Evolutionary conservation across 179 eudicot genomes (phyloP).

Genomic region (Amaranthus tricolor): DNA sequence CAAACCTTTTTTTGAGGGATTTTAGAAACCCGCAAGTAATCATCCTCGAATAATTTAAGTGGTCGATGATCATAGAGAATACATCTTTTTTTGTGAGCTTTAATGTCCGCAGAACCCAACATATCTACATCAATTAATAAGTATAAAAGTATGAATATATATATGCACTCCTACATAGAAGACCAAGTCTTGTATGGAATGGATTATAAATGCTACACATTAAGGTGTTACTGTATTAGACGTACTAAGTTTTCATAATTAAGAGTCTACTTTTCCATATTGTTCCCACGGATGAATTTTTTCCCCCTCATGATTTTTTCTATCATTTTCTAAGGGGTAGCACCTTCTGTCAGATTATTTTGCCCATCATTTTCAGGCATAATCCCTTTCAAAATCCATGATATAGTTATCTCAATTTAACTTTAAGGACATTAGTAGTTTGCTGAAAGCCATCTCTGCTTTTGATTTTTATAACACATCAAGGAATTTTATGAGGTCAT

Average conservation of each 20-base stretch:
- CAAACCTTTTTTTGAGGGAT: conserved; percentile 65
- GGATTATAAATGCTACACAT: neutral
- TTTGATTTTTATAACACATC: neutral
- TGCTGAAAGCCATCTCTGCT: neutral
- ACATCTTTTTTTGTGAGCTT: conserved; percentile 17
- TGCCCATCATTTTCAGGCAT: neutral
- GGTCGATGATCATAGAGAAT: conserved; percentile 46
- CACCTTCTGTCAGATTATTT: neutral
- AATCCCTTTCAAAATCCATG: neutral
- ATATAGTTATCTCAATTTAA: neutral
- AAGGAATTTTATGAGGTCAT: too few species aligned
- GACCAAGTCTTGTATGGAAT: neutral
- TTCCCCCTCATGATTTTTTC: too few species aligned
- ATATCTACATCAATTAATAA: conserved; percentile 30
- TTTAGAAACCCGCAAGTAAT: conserved; percentile 55
- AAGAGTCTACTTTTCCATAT: neutral
- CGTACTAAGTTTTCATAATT: neutral
- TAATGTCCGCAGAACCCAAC: conserved; percentile 27
- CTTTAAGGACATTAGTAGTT: neutral
- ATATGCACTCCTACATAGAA: neutral
- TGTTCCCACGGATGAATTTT: neutral
- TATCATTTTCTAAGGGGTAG: neutral
- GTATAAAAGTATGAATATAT: neutral
- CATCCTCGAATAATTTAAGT: conserved; percentile 42
- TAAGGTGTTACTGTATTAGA: neutral